Base-by-base conservation (phyloP, 1,284 basidiomycete species). In the Rhodotorula glutinis region DNA sequence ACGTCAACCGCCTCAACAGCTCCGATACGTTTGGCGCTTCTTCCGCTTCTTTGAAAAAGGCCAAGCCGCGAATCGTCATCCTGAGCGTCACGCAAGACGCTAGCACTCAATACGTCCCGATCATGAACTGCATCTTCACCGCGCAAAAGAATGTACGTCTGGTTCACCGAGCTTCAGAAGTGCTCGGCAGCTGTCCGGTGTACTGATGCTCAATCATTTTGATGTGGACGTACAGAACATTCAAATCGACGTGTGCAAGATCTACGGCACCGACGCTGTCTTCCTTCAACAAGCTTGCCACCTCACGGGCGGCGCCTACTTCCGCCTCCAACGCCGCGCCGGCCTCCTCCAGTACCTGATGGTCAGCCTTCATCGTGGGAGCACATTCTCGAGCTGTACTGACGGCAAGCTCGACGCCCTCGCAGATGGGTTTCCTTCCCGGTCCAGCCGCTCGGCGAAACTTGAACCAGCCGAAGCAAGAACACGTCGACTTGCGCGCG, bases 51-150 rank as follows among this genome's bases (percentile, higher is more conserved):
- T 57, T 25, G 30, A 67, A 73, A n/a, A 60, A 58, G 33, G 41
- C 51, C 67, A 63, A 69, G 74, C 88, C 92, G 0, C 85, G 92
- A 33, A 91, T 99, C 66, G 84, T 98, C 63, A 85, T 98, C 66
- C 82, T 99, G 60, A 94, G 92, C 63, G 92, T 93, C 52, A 96
- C 94, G 1, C 90, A 90, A 3, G 90, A 93, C 79, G 83, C 88
- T 23, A 88, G 90, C 11, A 85, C 88, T 2, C 89, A 91, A 38
- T 95, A 95, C 79, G 95, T 98, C 60, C 91, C 95, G 17, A 87
- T 98, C 78, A 99, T 99, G 96, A 98, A 98, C 78, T 90, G 92
- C 65, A 98, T 98, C 60, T 99, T 99, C 80, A 94, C 93, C 4
- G 96, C 96, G 1, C 96, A 99, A 79, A 98, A 98, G 81, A 84